phyloP scores from a whole-genome alignment of 148 eudicot species.

The Amaranthus cruentus region DNA sequence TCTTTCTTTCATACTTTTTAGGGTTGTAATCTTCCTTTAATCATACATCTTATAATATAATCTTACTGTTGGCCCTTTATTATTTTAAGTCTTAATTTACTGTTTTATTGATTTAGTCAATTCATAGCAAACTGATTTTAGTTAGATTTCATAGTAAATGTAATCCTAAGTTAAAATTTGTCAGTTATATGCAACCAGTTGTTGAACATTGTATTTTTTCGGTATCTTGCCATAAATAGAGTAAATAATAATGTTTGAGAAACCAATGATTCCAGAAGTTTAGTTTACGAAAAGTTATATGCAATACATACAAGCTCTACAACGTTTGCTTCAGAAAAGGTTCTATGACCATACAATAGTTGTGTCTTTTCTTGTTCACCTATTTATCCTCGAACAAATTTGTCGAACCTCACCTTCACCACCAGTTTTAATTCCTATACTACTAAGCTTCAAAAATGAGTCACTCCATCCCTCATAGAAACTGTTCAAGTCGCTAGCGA shows the following conservation, averaged over 20 bases:
- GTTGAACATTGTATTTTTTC: not conserved
- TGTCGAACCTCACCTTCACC: conserved; percentile 55
- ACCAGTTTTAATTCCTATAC: conserved; percentile 42
- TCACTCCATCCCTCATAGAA: conserved; percentile 46
- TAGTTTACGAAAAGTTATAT: conserved; percentile 14
- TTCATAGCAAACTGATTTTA: no score
- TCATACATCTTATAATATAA: no score
- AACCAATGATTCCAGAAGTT: conserved; percentile 1
- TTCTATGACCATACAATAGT: not conserved
- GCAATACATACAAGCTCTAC: conserved; percentile 13
- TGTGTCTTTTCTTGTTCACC: conserved; percentile 11
- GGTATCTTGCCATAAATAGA: not conserved
- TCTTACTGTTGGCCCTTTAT: no score
- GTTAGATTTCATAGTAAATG: no score
- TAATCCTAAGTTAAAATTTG: no score
- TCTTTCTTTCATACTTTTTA: no score
- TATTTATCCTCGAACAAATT: conserved; percentile 40
- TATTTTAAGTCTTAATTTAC: no score
- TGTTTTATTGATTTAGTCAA: no score
- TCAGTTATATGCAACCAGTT: not conserved
- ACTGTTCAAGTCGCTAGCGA: conserved; percentile 34
- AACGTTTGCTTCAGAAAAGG: conserved; percentile 8
- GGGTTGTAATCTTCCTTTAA: no score
- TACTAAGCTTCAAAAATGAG: conserved; percentile 49
- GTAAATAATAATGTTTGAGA: not conserved